A percentile compares a stretch with the other conserved stretches of the same genome.
Conservation (phyloP, 768 basidiomycete species). For the Galerina sulciceps region DNA sequence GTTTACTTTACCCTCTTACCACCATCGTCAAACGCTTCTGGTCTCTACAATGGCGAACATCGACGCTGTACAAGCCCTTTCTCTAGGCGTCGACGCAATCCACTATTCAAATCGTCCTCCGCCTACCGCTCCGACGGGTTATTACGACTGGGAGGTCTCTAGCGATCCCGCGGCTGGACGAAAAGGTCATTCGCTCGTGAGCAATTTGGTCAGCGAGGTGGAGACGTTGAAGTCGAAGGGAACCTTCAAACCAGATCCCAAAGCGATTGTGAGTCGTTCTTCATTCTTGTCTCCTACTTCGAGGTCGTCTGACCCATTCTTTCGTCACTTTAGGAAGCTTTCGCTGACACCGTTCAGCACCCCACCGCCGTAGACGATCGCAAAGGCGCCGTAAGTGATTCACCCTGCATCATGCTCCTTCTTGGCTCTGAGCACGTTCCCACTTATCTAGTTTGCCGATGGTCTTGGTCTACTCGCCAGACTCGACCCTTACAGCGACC, state of each 20-base stretch:
- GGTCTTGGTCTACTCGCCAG: constrained; percentile 17
- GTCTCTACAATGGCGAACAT: constrained; percentile 2
- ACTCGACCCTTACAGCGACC: constrained; percentile 10
- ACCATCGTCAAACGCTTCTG: no score
- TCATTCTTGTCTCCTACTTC: neutral
- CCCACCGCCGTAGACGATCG: constrained; percentile 15
- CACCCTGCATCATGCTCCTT: neutral
- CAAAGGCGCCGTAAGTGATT: constrained; percentile 10
- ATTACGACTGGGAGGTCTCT: constrained; percentile 20
- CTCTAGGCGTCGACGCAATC: constrained; percentile 13
- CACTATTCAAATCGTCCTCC: constrained; percentile 11
- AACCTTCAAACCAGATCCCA: constrained; percentile 10
- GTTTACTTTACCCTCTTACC: no score
- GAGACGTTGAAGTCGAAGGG: constrained; percentile 15
- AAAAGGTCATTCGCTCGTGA: constrained; percentile 10
- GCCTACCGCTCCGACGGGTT: constrained; percentile 19
- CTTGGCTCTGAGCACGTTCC: neutral
- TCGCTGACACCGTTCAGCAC: constrained; percentile 4
- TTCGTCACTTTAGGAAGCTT: neutral
- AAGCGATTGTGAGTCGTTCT: neutral
- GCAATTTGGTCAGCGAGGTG: constrained; percentile 1
- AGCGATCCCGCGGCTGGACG: constrained; percentile 6
- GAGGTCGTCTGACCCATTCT: neutral
- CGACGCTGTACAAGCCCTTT: constrained; percentile 2
- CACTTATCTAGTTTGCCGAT: constrained; percentile 9